These are phyloP conservation scores for Coemansia sp. DNA, from an alignment of 192 early-diverging fungal species.

Conservation along the genomic window DNA sequence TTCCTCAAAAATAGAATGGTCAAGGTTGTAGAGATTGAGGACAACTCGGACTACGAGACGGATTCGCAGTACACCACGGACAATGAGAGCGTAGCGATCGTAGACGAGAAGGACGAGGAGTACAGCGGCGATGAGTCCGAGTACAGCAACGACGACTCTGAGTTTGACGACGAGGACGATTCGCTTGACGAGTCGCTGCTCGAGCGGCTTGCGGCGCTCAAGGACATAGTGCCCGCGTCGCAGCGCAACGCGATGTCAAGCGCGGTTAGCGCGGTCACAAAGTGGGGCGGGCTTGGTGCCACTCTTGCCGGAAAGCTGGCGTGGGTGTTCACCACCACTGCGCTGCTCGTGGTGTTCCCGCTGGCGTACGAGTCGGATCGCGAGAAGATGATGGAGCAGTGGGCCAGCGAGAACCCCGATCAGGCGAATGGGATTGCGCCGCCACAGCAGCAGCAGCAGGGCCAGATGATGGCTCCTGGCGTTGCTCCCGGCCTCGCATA, in stretches of 20 bases:
- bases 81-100: slow-evolving; percentile 7
- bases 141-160: slow-evolving; percentile 53
- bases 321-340: slow-evolving; percentile 88
- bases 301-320: slow-evolving; percentile 75
- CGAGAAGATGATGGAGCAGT: slow-evolving; percentile 81
- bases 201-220: slow-evolving; percentile 79
- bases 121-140: slow-evolving; percentile 44
- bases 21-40: slow-evolving; percentile 48
- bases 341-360: slow-evolving; percentile 79
- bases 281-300: slow-evolving; percentile 60
- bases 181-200: slow-evolving; percentile 75
- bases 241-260: slow-evolving; percentile 65
- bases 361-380: slow-evolving; percentile 84
- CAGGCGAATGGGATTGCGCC: neutral
- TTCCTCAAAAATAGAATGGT: slow-evolving; percentile 27
- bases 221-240: slow-evolving; percentile 81
- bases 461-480: slow-evolving; percentile 10
- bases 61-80: slow-evolving; percentile 55
- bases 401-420: slow-evolving; percentile 53
- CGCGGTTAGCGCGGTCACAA: slow-evolving; percentile 57
- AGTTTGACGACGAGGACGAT: slow-evolving; percentile 67
- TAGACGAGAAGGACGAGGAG: slow-evolving; percentile 50
- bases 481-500: slow-evolving; percentile 11
- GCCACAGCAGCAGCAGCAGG: neutral
- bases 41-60: slow-evolving; percentile 31